Percentiles rank a stretch among this genome's conserved stretches.
Evolutionary conservation across 805 yeast species (phyloP).

Genomic region (Metschnikowia hibisci): DNA sequence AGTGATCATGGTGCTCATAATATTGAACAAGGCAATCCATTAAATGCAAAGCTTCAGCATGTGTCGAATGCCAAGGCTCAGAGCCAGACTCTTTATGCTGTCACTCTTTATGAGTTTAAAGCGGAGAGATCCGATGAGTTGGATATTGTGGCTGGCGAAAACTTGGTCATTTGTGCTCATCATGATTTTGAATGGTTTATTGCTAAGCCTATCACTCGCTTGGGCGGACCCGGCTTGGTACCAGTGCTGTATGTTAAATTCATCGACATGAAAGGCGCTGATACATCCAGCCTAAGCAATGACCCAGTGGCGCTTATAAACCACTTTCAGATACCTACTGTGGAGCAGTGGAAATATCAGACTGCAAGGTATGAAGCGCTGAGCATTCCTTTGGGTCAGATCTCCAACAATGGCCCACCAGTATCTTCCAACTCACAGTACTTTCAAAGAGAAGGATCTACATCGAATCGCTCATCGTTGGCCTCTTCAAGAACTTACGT

Average conservation of each 20-base stretch:
- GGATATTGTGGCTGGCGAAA: conserved; percentile 80
- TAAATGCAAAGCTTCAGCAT: conserved; percentile 20
- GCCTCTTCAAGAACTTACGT: conserved; percentile 36
- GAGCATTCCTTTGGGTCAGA: conserved; percentile 65
- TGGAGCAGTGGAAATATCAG: conserved; percentile 90
- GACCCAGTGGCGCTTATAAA: conserved; percentile 51
- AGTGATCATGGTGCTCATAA: conserved; percentile 19
- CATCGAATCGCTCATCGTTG: conserved; percentile 31
- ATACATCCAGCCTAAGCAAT: conserved; percentile 36
- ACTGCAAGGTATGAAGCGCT: conserved; percentile 92
- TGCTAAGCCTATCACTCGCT: conserved; percentile 89
- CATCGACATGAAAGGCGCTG: conserved; percentile 60
- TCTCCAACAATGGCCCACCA: conserved; percentile 30
- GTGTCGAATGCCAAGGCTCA: conserved; percentile 19
- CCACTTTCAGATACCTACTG: conserved; percentile 76
- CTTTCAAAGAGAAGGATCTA: conserved; percentile 24
- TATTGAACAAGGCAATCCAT: conserved; percentile 17
- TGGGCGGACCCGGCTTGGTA: conserved; percentile 96
- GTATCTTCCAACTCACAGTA: conserved; percentile 36
- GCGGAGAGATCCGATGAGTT: conserved; percentile 86
- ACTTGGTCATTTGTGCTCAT: conserved; percentile 90
- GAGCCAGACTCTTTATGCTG: conserved; percentile 65
- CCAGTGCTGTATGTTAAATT: conserved; percentile 88
- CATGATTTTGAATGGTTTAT: conserved; percentile 97
- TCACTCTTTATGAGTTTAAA: conserved; percentile 77